Percentiles rank a stretch among this genome's conserved stretches.
Conservation (phyloP, 768 basidiomycete species). For the Suillus occidentalis region DNA sequence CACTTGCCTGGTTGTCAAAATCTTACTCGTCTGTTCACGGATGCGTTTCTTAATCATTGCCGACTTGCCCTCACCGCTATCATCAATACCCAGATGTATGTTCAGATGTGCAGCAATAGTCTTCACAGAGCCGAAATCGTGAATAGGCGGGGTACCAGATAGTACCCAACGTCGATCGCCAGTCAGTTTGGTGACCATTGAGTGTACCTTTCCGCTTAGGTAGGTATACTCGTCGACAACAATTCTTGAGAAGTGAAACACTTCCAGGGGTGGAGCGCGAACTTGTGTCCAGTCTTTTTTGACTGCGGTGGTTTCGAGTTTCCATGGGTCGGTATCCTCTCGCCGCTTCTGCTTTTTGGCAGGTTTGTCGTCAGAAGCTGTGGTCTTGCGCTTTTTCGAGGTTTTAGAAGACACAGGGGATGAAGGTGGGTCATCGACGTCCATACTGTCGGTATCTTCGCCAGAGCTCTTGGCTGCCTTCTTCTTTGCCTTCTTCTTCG, state of each 20-base stretch:
- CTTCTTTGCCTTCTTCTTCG: conserved; percentile 33
- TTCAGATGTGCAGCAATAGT: conserved; percentile 87
- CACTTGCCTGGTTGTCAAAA: conserved; percentile 2
- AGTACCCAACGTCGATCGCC: conserved; percentile 90
- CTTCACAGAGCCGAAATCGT: conserved; percentile 87
- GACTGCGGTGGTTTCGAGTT: conserved; percentile 60
- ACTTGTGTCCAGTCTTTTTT: conserved; percentile 75
- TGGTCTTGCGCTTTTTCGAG: conserved; percentile 46
- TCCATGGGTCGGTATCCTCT: conserved; percentile 75
- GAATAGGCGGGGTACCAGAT: conserved; percentile 94
- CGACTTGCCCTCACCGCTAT: conserved; percentile 79
- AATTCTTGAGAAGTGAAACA: conserved; percentile 88
- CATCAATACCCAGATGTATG: conserved; percentile 90
- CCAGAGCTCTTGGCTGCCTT: conserved; percentile 31
- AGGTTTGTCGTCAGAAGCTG: conserved; percentile 32
- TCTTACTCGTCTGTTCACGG: conserved; percentile 78
- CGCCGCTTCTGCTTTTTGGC: conserved; percentile 62
- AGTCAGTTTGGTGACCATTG: conserved; percentile 73
- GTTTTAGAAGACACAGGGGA: conserved; percentile 37
- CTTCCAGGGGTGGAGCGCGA: conserved; percentile 82
- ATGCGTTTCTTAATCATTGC: conserved; percentile 76
- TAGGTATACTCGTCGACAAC: conserved; percentile 97
- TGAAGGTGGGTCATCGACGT: conserved; percentile 49
- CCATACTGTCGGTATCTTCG: conserved; percentile 49
- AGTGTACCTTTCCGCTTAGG: conserved; percentile 74